Evolutionary conservation across 306 rosid genomes (phyloP).

Genomic region (Dalbergia cultrata): DNA sequence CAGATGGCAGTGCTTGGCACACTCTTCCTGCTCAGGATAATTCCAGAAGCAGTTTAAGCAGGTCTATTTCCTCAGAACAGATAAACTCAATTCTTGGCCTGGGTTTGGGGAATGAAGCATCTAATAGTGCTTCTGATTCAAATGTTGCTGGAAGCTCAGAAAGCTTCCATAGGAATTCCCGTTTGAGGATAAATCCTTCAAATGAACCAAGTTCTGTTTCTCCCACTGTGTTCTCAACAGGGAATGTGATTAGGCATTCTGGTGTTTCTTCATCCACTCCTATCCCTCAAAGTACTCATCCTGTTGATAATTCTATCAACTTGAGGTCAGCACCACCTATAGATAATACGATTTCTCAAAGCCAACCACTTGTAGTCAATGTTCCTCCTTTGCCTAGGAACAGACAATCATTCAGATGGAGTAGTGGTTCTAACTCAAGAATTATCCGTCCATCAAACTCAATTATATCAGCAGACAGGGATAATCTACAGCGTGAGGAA

Average conservation of each 20-base stretch:
- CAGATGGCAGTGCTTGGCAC: conserved; percentile 68
- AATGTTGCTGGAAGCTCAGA: conserved; percentile 61
- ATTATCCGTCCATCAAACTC: conserved; percentile 61
- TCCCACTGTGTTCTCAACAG: conserved; percentile 56
- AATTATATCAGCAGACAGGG: conserved; percentile 23
- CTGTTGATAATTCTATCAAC: conserved; percentile 65
- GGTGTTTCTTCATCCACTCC: conserved; percentile 63
- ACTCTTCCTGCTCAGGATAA: conserved; percentile 51
- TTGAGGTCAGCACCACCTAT: conserved; percentile 63
- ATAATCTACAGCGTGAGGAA: conserved; percentile 61
- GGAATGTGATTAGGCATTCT: conserved; percentile 68
- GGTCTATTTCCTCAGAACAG: conserved; percentile 64
- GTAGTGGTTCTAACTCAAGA: conserved; percentile 72
- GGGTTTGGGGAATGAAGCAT: conserved; percentile 58
- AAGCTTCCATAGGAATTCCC: conserved; percentile 74
- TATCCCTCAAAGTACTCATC: conserved; percentile 58
- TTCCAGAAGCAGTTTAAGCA: conserved; percentile 51
- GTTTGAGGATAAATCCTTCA: conserved; percentile 71
- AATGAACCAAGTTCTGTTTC: conserved; percentile 63
- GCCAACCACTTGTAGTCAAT: conserved; percentile 63
- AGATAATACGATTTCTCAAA: conserved; percentile 69
- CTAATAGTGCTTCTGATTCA: conserved; percentile 60
- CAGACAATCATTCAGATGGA: conserved; percentile 72
- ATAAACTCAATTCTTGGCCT: conserved; percentile 63
- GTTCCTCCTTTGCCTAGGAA: conserved; percentile 76